A percentile compares a stretch with the other conserved stretches of the same genome.
These are phyloP conservation scores for Penicillium sp. DNA, from an alignment of 2,329 filamentous ascomycete genomes.

Conservation along the genomic window DNA sequence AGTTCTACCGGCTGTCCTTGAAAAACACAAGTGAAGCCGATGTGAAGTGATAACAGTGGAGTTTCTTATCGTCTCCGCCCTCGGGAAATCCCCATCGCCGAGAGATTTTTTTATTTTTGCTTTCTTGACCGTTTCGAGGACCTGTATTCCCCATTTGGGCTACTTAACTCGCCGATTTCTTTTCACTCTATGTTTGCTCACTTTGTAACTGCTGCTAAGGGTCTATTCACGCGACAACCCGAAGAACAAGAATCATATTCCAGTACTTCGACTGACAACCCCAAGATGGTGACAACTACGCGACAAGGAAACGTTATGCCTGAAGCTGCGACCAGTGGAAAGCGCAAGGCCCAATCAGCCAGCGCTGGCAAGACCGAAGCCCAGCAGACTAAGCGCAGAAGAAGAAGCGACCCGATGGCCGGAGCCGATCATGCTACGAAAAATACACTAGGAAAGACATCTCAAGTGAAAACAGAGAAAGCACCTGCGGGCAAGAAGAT, in stretches of 20 bases:
- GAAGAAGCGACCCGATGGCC: constrained; percentile 28
- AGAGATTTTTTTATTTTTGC: constrained; percentile 26
- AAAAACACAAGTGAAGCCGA: neutral
- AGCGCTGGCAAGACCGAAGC: constrained; percentile 24
- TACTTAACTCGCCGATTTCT: constrained; percentile 4
- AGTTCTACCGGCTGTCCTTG: neutral
- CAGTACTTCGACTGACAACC: constrained; percentile 16
- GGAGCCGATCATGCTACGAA: constrained; percentile 14
- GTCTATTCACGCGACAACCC: constrained; percentile 38
- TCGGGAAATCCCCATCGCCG: constrained; percentile 27
- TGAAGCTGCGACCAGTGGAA: constrained; percentile 25
- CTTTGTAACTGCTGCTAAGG: constrained; percentile 43
- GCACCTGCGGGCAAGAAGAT: constrained; percentile 26
- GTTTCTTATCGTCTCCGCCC: constrained; percentile 16
- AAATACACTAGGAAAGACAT: constrained; percentile 9
- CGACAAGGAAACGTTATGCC: constrained; percentile 28
- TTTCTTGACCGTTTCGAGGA: constrained; percentile 8
- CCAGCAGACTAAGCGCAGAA: constrained; percentile 37
- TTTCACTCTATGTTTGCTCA: constrained; percentile 43
- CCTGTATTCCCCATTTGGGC: constrained; percentile 5
- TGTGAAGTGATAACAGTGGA: constrained; percentile 2
- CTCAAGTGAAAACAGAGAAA: constrained; percentile 16
- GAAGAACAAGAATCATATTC: constrained; percentile 16
- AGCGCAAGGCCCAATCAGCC: constrained; percentile 33
- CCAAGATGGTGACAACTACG: constrained; percentile 39